Percentiles rank a stretch among this genome's conserved stretches.
These are phyloP conservation scores for Trichoderma sp. DNA, from an alignment of 2,329 filamentous ascomycete genomes.

Conservation along the genomic window DNA sequence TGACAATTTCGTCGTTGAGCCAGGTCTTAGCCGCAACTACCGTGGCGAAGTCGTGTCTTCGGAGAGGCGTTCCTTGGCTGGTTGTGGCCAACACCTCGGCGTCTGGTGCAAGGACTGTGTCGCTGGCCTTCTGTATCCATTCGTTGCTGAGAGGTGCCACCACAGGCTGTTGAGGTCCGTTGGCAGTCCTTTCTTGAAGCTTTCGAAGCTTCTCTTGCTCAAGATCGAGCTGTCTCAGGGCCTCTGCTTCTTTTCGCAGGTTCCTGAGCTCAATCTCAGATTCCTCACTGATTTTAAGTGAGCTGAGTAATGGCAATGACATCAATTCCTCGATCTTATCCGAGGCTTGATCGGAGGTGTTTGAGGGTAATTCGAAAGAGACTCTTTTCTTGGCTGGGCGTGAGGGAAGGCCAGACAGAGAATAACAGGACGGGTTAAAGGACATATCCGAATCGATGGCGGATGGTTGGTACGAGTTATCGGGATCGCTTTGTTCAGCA, in stretches of 20 bases:
- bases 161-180: constrained; percentile 32
- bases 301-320: not conserved
- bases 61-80: constrained; percentile 55
- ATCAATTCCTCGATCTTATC: not conserved
- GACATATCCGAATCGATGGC: not conserved
- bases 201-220: constrained; percentile 25
- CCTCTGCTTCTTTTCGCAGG: not conserved
- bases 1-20: constrained; percentile 79
- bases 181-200: constrained; percentile 32
- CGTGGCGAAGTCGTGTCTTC: constrained; percentile 63
- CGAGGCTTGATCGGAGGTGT: not conserved
- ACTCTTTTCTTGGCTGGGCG: not conserved
- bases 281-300: not conserved
- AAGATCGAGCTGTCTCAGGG: not conserved
- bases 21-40: constrained; percentile 62
- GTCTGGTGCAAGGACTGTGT: not conserved
- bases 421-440: not conserved
- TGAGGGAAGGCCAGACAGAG: not conserved
- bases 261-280: not conserved
- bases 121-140: constrained; percentile 33
- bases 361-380: not conserved
- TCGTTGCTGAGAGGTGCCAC: constrained; percentile 37
- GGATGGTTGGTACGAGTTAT: not conserved
- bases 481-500: not conserved
- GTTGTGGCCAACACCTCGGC: constrained; percentile 48